Base-by-base conservation (phyloP, 345 rosid species). In the Linum trigynum region DNA sequence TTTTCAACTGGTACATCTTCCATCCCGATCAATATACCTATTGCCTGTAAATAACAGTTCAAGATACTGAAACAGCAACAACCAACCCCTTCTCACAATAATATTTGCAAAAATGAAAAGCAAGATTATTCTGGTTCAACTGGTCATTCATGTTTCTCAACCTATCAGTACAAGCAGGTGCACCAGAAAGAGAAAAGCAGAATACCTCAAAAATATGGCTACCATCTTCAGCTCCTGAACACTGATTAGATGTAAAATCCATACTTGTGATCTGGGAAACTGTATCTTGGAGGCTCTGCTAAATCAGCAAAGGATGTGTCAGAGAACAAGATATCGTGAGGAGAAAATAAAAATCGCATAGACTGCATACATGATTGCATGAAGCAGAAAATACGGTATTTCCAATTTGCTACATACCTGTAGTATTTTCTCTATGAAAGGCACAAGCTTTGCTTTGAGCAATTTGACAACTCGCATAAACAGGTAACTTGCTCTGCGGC, bases 191-290 rank as follows among this genome's bases (percentile, higher is more conserved):
- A 23, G 32, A 63, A 23, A 23, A 42, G 7, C 35, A 0, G n/a
- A 65, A 69, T 69, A 92, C 99, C 97, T 94, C 92, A 79, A 90
- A 94, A 75, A 94, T 88, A 74, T 90, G 88, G 79, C 81, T 83
- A 62, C 86, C 89, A 73, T 94, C 95, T 79, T 94, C 97, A 74
- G 88, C 70, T 78, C 85, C 96, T 15, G 83, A 72, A 67, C 75
- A 71, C 39, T 77, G 84, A 75, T 75, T 77, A 9, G 85, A 71
- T 53, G 75, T 62, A 76, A 71, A 73, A 67, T 78, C 77, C 81
- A 75, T 78, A 55, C 73, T 80, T 57, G 90, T 88, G 79, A 88
- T 78, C 53, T 72, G 79, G 70, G 85, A 71, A 74, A 94, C 83
- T 16, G 83, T 77, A 81, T 94, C 97, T 82, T 85, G 92, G 71